A percentile compares a stretch with the other conserved stretches of the same genome.
Evolutionary conservation across 73 alveolate genomes (phyloP).

Genomic region (Paramecium octaurelia): DNA sequence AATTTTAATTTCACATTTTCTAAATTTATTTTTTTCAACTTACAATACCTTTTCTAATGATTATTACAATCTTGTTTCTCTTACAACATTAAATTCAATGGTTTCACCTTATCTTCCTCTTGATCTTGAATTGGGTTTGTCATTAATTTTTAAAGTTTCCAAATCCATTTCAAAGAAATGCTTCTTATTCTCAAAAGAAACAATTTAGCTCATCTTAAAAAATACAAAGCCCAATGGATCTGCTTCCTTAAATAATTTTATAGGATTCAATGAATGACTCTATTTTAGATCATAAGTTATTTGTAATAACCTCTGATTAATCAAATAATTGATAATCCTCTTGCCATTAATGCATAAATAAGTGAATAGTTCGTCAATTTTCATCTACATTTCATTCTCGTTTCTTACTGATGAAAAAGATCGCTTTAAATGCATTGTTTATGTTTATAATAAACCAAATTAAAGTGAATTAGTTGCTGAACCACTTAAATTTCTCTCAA

Average conservation of each 20-base stretch:
- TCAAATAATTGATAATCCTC: background rate
- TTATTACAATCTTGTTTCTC: background rate
- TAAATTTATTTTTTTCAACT: background rate
- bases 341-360: slow-evolving; percentile 35
- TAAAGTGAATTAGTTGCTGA: background rate
- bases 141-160: background rate
- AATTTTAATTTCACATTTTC: background rate
- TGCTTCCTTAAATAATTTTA: background rate
- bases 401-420: slow-evolving; percentile 19
- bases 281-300: background rate
- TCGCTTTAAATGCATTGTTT: background rate
- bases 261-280: background rate
- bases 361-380: slow-evolving; percentile 9
- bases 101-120: slow-evolving; percentile 8
- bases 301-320: background rate
- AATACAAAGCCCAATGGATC: slow-evolving; percentile 47
- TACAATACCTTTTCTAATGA: slow-evolving; percentile 9
- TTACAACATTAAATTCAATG: background rate
- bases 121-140: background rate
- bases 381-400: slow-evolving; percentile 1
- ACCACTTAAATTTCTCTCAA: slow-evolving; percentile 47
- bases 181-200: slow-evolving; percentile 39
- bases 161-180: slow-evolving; percentile 9
- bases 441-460: background rate
- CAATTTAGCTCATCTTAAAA: background rate